These are phyloP conservation scores for Ceratorhiza oryzae-sativae DNA, from an alignment of 1,284 basidiomycete species.

Conservation along the genomic window DNA sequence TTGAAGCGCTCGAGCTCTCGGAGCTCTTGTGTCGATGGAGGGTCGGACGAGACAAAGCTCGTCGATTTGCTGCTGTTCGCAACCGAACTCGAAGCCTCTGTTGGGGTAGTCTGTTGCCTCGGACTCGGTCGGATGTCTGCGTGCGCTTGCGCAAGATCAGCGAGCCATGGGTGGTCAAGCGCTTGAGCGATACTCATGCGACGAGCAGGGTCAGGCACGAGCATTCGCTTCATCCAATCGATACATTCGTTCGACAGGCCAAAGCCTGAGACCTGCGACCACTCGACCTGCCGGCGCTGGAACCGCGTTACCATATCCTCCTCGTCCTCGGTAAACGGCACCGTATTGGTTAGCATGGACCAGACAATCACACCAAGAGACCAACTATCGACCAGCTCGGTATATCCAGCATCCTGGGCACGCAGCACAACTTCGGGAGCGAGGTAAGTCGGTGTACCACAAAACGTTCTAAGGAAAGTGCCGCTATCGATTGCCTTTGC, in stretches of 20 bases:
- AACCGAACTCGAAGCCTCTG: slow-evolving; percentile 22
- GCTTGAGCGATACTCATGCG: slow-evolving; percentile 69
- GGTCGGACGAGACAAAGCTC: slow-evolving; percentile 35
- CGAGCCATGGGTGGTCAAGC: slow-evolving; percentile 71
- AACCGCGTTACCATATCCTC: slow-evolving; percentile 56
- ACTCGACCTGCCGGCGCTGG: slow-evolving; percentile 67
- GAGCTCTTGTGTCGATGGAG: slow-evolving; percentile 10
- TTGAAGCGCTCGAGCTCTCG: slow-evolving; percentile 29
- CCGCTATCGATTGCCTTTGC: slow-evolving; percentile 78
- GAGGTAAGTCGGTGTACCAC: slow-evolving; percentile 83
- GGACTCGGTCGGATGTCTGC: background rate
- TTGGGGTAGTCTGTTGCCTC: slow-evolving; percentile 1
- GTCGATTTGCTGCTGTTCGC: background rate
- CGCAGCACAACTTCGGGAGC: slow-evolving; percentile 89
- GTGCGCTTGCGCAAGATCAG: slow-evolving; percentile 14
- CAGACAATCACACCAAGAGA: slow-evolving; percentile 91
- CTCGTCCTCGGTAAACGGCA: slow-evolving; percentile 72
- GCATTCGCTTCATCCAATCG: slow-evolving; percentile 59
- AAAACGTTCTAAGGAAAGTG: slow-evolving; percentile 66
- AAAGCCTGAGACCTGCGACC: slow-evolving; percentile 55
- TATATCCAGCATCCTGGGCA: slow-evolving; percentile 71
- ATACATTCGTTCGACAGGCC: slow-evolving; percentile 47
- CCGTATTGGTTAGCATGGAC: slow-evolving; percentile 76
- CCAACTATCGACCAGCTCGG: slow-evolving; percentile 89
- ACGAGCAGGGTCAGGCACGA: slow-evolving; percentile 59